Evolutionary conservation across 805 yeast species (phyloP).

Genomic region (Komagataella populi): DNA sequence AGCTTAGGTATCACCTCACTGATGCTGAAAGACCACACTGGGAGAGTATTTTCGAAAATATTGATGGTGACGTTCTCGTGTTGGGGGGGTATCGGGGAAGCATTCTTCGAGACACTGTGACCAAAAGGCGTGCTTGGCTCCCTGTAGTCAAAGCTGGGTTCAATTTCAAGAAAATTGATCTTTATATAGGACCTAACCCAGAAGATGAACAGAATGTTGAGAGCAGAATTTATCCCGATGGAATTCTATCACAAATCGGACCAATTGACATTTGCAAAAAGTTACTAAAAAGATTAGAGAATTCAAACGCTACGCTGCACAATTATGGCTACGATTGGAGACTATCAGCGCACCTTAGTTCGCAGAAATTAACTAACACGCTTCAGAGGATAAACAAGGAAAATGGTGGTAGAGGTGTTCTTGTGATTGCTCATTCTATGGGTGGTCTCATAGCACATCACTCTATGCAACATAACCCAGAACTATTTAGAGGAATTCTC

Average conservation of each 20-base stretch:
- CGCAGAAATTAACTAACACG: constrained; percentile 36
- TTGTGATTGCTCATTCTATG: constrained; percentile 86
- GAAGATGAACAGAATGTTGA: constrained; percentile 52
- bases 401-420: constrained; percentile 39
- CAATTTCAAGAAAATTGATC: constrained; percentile 53
- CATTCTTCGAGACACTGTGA: constrained; percentile 48
- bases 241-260: constrained; percentile 70
- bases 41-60: constrained; percentile 37
- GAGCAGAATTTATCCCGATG: constrained; percentile 50
- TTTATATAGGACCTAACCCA: constrained; percentile 58
- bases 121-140: constrained; percentile 67
- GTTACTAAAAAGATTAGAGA: constrained; percentile 41
- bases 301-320: constrained; percentile 47
- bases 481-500: constrained; percentile 56
- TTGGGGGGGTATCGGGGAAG: constrained; percentile 89
- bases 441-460: constrained; percentile 84
- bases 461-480: constrained; percentile 55
- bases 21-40: constrained; percentile 16
- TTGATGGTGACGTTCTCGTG: constrained; percentile 70
- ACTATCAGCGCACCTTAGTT: constrained; percentile 43
- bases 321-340: constrained; percentile 96
- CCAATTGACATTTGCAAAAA: constrained; percentile 70
- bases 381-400: constrained; percentile 29
- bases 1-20: constrained; percentile 13
- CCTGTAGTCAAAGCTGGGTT: constrained; percentile 75